Percentiles rank a stretch among this genome's conserved stretches.
phyloP scores from a whole-genome alignment of 2,329 filamentous ascomycete species.

The Alternaria arborescens region DNA sequence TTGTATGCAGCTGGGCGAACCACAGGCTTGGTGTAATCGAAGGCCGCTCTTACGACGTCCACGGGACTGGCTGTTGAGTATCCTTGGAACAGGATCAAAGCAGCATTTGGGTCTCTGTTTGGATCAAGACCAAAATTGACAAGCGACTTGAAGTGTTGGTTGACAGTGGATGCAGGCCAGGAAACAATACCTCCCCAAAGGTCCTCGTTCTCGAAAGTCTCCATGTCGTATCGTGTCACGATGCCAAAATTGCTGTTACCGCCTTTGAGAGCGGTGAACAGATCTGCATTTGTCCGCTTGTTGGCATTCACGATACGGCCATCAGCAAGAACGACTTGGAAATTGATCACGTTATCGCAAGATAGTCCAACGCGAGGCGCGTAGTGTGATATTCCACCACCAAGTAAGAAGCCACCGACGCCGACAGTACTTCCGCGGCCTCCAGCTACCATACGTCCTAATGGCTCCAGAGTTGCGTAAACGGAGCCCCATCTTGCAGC shows the following conservation, averaged over 20 bases:
- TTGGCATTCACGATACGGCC: constrained; percentile 50
- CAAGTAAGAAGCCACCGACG: constrained; percentile 40
- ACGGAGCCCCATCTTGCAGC: constrained; percentile 29
- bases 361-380: constrained; percentile 28
- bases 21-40: constrained; percentile 1
- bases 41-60: not conserved
- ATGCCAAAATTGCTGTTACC: constrained; percentile 41
- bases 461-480: constrained; percentile 29
- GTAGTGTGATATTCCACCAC: constrained; percentile 37
- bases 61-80: constrained; percentile 1
- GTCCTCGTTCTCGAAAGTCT: constrained; percentile 29
- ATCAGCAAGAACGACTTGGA: constrained; percentile 48
- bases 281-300: constrained; percentile 45
- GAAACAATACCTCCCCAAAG: constrained; percentile 30
- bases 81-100: constrained; percentile 18
- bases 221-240: constrained; percentile 27
- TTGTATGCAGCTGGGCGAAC: not conserved
- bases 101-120: constrained; percentile 20
- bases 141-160: constrained; percentile 26
- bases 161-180: constrained; percentile 11
- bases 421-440: constrained; percentile 37
- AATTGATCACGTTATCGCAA: constrained; percentile 39
- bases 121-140: constrained; percentile 16
- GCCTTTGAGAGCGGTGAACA: constrained; percentile 48
- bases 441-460: constrained; percentile 36